phyloP scores from a whole-genome alignment of 331 rosid species.

The Quercus lobata region DNA sequence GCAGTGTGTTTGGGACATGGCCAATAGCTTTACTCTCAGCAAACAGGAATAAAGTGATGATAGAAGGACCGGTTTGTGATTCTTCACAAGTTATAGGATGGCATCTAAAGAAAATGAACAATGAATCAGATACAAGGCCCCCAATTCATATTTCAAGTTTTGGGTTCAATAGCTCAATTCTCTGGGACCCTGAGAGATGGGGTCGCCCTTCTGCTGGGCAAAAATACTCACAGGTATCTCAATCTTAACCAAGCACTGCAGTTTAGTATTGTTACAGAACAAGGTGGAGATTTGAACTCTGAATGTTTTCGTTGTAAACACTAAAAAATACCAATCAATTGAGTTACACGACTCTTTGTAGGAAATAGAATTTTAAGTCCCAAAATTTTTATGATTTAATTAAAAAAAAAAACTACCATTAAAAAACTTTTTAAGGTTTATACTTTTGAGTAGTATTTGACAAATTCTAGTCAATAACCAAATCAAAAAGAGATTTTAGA shows the following conservation, averaged over 20 bases:
- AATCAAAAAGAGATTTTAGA: too few species aligned
- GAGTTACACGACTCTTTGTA: too few species aligned
- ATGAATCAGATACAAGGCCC: constrained; percentile 49
- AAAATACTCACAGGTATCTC: constrained; percentile 71
- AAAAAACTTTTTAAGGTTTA: too few species aligned
- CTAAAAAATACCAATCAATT: accelerated
- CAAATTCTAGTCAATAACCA: too few species aligned
- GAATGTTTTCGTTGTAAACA: too few species aligned
- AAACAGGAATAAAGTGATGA: constrained; percentile 58
- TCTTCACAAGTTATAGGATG: constrained; percentile 88
- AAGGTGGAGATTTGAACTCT: accelerated
- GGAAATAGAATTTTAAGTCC: too few species aligned
- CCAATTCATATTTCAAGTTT: constrained; percentile 80
- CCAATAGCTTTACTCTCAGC: constrained; percentile 71
- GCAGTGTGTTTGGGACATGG: constrained; percentile 94
- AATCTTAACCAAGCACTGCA: too few species aligned
- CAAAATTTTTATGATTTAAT: too few species aligned
- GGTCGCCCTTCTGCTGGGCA: constrained; percentile 88
- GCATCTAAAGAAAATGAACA: constrained; percentile 70
- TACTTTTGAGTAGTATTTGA: too few species aligned
- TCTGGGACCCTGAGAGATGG: constrained; percentile 99
- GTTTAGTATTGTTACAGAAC: too few species aligned
- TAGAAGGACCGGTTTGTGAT: constrained; percentile 93
- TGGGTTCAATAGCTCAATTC: constrained; percentile 89
- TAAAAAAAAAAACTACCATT: too few species aligned